Evolutionary conservation across 148 eudicot species (phyloP).

Genomic region (Hydrangea macrophylla): DNA sequence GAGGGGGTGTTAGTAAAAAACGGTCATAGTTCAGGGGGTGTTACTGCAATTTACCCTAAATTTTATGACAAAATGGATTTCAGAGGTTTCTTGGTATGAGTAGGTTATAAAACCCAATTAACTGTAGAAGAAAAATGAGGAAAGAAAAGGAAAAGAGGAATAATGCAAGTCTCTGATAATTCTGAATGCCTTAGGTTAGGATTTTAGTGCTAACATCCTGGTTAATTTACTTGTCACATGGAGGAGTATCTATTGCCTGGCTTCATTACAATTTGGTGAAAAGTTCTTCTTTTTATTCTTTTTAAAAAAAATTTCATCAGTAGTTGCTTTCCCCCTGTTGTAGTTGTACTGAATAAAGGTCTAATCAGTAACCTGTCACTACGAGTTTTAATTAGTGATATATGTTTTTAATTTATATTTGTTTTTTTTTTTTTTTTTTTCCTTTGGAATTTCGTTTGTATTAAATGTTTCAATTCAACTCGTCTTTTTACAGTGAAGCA

Average conservation of each 20-base stretch:
- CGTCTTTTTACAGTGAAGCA: constrained; percentile 63
- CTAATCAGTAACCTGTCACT: neutral
- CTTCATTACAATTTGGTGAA: neutral
- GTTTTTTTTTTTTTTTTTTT: constrained; percentile 25
- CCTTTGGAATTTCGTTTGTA: constrained; percentile 40
- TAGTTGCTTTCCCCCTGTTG: neutral
- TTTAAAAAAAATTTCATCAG: too few relatives aligned
- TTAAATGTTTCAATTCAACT: constrained; percentile 60
- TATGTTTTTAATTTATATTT: constrained; percentile 32
- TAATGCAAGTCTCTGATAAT: neutral
- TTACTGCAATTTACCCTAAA: too few relatives aligned
- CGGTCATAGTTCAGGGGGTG: too few relatives aligned
- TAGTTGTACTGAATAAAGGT: neutral
- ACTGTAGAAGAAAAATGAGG: neutral
- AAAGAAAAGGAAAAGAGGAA: neutral
- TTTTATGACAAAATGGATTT: neutral
- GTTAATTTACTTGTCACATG: neutral
- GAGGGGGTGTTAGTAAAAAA: too few relatives aligned
- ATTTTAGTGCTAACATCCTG: neutral
- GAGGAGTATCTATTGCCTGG: neutral
- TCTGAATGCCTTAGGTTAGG: neutral
- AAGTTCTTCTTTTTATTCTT: neutral
- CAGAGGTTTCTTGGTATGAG: neutral
- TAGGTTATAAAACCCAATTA: neutral
- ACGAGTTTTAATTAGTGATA: constrained; percentile 18